Evolutionary conservation across 192 early-diverging fungal species (phyloP).

Genomic region (Allomyces macrogynus): DNA sequence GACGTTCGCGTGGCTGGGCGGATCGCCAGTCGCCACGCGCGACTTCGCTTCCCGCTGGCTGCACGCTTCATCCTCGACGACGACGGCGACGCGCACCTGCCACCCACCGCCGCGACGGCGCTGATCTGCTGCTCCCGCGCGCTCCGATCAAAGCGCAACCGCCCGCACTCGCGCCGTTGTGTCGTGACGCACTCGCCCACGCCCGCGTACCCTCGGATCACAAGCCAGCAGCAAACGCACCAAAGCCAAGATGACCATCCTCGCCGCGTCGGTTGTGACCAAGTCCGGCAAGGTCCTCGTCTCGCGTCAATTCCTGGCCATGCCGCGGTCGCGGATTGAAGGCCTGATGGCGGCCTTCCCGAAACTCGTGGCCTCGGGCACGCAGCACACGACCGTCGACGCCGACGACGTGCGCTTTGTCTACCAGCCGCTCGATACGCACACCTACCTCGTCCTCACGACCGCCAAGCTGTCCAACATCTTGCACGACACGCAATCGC

Average conservation of each 20-base stretch:
- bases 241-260: neutral
- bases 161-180: too few relatives aligned
- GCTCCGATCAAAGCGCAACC: too few relatives aligned
- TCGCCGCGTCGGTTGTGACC: neutral
- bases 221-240: too few relatives aligned
- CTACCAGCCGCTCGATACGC: constrained; percentile 85
- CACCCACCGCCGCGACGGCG: too few relatives aligned
- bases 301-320: constrained; percentile 92
- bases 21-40: too few relatives aligned
- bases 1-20: too few relatives aligned
- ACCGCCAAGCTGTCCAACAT: constrained; percentile 83
- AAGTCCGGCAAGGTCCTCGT: constrained; percentile 31
- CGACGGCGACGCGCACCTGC: too few relatives aligned
- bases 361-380: constrained; percentile 69
- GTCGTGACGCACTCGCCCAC: too few relatives aligned
- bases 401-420: constrained; percentile 94
- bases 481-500: constrained; percentile 90
- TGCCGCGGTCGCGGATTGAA: constrained; percentile 90
- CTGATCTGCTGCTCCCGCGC: too few relatives aligned
- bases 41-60: too few relatives aligned
- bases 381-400: constrained; percentile 94
- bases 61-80: too few relatives aligned
- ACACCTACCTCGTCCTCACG: constrained; percentile 86
- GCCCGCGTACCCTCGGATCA: too few relatives aligned
- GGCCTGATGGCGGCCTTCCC: constrained; percentile 91